Base-by-base conservation (phyloP, 768 basidiomycete genomes). In the Leccinum sublutescens region DNA sequence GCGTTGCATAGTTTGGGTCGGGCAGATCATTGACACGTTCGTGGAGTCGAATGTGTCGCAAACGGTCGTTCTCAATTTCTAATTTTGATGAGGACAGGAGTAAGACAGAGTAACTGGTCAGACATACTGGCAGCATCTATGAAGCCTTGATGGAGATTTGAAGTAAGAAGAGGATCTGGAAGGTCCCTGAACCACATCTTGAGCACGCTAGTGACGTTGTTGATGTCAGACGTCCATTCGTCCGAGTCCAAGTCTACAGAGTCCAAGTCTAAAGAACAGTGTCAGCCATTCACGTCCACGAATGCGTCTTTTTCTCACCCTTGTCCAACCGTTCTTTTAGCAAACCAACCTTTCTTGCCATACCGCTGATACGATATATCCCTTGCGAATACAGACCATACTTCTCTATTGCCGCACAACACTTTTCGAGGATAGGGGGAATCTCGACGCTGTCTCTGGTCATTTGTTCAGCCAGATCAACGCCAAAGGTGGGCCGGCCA, bases 11-110 rank as follows among this genome's bases (percentile, higher is more conserved):
- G 74, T 98, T 98, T n/a, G 97, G 85, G 75, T 99, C 97, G 12
- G 97, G 96, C 55, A 99, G 81, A 64, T 98, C 96, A 68, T 99
- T 99, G 50, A 99, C 95, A 50, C 95, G 87, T 70, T 98, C 97
- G 68, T 99, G 97, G 54, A 98, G 77, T 52, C 95, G 86, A 63
- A 99, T 98, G 68, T 98, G 96, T 59, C 96, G 85, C 64, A 98
- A 78, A 53, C 96, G 86, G 64, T 97, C 95, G 68, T 96, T 97
- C 56, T 98, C 97, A 62, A 91, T 91, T 70, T 87, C 90, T 95
- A 65, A 15, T 55, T 49, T 50, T 3, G 36, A 27, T 62, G 33
- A 63, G 51, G 14, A 48, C 19, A 31, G 1, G 21, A 52, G 12
- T 15, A 1, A 50, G 47, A 10, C 1, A 34, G 50, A 15, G 50